Conservation (phyloP, 331 rosid genomes). For the Spiraea crenata region DNA sequence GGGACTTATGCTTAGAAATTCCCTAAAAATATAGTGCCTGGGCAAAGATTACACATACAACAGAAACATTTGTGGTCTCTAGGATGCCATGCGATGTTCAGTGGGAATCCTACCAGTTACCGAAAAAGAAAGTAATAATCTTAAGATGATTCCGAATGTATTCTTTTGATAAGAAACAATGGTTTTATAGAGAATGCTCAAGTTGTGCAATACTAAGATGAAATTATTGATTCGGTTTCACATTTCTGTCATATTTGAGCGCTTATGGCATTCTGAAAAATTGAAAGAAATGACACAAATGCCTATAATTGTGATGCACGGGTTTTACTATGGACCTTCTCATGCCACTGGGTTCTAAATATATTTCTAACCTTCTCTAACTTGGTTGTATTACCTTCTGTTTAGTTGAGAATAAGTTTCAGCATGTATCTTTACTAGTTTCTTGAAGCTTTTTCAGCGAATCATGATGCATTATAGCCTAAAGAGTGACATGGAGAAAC, state of each 20-base stretch:
- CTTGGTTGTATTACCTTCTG: neutral
- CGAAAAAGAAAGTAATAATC: neutral
- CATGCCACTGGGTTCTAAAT: neutral
- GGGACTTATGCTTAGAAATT: neutral
- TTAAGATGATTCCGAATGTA: neutral
- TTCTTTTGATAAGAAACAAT: neutral
- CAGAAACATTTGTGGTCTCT: neutral
- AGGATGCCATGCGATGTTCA: neutral
- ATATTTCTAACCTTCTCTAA: neutral
- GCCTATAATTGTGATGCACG: neutral
- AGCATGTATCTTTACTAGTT: neutral
- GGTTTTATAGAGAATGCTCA: neutral
- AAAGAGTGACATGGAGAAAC: neutral
- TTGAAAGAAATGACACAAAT: neutral
- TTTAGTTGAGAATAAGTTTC: neutral
- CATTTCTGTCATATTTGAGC: too few relatives aligned
- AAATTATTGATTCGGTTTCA: neutral
- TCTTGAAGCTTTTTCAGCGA: neutral
- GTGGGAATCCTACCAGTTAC: neutral
- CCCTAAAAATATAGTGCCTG: neutral
- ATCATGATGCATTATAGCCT: neutral
- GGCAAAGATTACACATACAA: neutral
- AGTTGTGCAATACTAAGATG: neutral
- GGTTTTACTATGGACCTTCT: neutral
- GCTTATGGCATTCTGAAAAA: neutral